phyloP scores from a whole-genome alignment of 768 basidiomycete species.

The Phlebiopsis gigantea region DNA sequence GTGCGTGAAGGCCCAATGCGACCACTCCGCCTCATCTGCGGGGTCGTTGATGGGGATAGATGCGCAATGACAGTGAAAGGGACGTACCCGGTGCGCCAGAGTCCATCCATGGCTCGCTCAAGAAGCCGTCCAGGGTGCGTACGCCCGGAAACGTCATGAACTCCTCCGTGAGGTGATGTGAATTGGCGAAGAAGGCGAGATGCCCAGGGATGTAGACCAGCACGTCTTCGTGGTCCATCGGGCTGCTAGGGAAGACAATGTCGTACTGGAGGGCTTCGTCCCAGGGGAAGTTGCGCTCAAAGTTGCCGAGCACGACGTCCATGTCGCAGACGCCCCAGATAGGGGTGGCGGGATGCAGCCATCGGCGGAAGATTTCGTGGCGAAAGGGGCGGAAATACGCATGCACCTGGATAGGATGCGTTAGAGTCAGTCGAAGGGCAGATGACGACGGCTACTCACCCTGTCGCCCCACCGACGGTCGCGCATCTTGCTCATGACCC shows the following conservation, averaged over 20 bases:
- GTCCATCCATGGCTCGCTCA: constrained; percentile 1
- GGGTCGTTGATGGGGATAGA: not conserved
- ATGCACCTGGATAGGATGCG: not conserved
- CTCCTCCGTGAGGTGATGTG: not conserved
- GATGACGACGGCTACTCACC: not conserved
- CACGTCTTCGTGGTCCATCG: not conserved
- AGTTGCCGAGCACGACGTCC: constrained; percentile 3
- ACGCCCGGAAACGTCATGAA: not conserved
- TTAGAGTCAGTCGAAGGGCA: not conserved
- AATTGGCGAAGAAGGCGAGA: not conserved
- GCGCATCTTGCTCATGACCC: not conserved
- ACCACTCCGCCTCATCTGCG: constrained; percentile 1
- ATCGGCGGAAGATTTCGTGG: not conserved
- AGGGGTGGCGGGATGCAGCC: not conserved
- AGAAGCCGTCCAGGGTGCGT: not conserved
- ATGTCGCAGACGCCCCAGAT: constrained; percentile 3
- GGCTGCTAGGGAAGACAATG: not conserved
- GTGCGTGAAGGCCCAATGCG: not conserved
- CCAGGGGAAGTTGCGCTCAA: constrained; percentile 6
- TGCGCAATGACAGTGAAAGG: not conserved
- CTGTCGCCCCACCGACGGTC: constrained; percentile 1
- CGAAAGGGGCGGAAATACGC: constrained; percentile 2
- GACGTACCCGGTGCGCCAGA: constrained; percentile 1
- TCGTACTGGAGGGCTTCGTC: constrained; percentile 1
- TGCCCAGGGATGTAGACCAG: constrained; percentile 4